Evolutionary conservation across 2,329 filamentous ascomycete genomes (phyloP).

Genomic region (Aureobasidium sp.): DNA sequence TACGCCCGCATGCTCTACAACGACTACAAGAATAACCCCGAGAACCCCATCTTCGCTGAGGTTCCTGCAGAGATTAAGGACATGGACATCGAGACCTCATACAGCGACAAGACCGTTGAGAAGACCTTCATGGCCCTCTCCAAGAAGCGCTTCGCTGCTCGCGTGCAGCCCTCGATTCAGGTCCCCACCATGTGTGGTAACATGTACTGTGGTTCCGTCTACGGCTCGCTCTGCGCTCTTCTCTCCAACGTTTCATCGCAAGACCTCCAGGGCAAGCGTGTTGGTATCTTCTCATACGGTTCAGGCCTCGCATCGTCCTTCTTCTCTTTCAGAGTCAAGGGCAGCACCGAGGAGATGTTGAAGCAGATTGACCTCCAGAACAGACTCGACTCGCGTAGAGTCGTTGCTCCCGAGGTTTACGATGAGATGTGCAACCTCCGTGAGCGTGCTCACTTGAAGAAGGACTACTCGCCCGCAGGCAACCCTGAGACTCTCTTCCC

Average conservation of each 20-base stretch:
- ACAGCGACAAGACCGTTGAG: conserved; percentile 44
- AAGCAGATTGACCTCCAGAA: conserved; percentile 40
- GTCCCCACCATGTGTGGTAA: conserved; percentile 46
- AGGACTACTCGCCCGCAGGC: conserved; percentile 39
- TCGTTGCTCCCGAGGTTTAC: conserved; percentile 40
- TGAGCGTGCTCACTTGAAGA: conserved; percentile 42
- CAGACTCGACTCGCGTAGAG: conserved; percentile 36
- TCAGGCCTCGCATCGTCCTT: conserved; percentile 42
- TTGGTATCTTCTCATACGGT: conserved; percentile 45
- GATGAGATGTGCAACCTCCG: conserved; percentile 46
- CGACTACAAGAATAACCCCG: conserved; percentile 39
- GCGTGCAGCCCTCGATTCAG: conserved; percentile 41
- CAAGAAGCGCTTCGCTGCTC: conserved; percentile 42
- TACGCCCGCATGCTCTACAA: conserved; percentile 46
- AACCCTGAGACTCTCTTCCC: conserved; percentile 35
- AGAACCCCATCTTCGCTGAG: conserved; percentile 40
- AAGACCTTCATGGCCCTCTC: conserved; percentile 44
- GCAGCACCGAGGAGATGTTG: conserved; percentile 36
- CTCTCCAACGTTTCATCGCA: conserved; percentile 37
- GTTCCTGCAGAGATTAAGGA: conserved; percentile 40
- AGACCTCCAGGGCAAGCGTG: conserved; percentile 40
- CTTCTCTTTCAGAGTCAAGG: conserved; percentile 41
- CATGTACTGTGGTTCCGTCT: conserved; percentile 48
- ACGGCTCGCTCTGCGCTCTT: conserved; percentile 40
- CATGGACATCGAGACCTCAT: conserved; percentile 36